These are phyloP conservation scores for Thalassia testudinum DNA, from an alignment of 116 monocot species.

Conservation along the genomic window DNA sequence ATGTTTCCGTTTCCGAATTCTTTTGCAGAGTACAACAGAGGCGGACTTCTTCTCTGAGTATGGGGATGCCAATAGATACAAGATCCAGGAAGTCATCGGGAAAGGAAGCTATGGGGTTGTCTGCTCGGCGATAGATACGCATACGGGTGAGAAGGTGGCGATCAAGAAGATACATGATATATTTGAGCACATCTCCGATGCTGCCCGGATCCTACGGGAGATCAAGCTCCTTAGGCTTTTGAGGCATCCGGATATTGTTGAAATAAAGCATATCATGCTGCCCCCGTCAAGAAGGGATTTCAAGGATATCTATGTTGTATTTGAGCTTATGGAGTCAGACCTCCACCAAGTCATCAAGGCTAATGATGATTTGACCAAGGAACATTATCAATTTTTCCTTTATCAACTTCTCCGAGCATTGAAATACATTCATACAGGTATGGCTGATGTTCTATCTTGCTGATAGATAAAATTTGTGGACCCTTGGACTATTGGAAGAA, in stretches of 20 bases:
- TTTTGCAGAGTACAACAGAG: constrained; percentile 11
- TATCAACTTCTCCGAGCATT: constrained; percentile 62
- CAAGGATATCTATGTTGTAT: constrained; percentile 81
- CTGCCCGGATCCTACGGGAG: constrained; percentile 60
- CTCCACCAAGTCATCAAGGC: constrained; percentile 80
- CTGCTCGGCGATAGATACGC: constrained; percentile 59
- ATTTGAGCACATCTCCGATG: constrained; percentile 76
- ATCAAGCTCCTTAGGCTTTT: constrained; percentile 73
- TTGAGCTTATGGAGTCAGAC: constrained; percentile 83
- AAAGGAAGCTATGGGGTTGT: constrained; percentile 83
- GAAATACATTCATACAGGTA: constrained; percentile 68
- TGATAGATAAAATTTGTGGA: no score
- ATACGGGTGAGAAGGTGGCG: constrained; percentile 69
- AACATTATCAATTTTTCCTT: constrained; percentile 68
- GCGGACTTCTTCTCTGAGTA: constrained; percentile 61
- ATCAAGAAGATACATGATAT: constrained; percentile 81
- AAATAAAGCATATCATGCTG: constrained; percentile 70
- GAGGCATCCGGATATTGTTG: constrained; percentile 59
- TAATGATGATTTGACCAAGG: constrained; percentile 61
- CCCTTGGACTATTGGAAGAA: no score
- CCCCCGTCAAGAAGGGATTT: constrained; percentile 62
- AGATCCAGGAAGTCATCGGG: constrained; percentile 64
- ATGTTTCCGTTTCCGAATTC: no score
- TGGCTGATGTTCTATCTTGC: no score
- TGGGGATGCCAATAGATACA: constrained; percentile 57